Conservation (phyloP, 768 basidiomycete species). For the Boletus rex-veris region DNA sequence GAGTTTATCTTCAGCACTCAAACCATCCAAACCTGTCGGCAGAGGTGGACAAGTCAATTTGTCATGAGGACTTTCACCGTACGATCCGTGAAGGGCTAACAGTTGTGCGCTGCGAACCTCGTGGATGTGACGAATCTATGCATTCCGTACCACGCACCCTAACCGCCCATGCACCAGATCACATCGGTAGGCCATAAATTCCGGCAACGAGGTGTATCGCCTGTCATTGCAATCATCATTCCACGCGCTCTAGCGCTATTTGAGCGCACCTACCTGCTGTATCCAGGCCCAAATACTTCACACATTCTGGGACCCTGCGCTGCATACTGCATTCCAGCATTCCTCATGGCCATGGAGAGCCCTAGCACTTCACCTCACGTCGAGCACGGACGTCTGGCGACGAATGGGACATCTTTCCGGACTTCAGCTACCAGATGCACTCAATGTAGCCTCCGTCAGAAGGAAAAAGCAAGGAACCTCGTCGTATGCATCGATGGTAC, state of each 20-base stretch:
- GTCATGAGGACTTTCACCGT: background rate
- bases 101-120: background rate
- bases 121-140: constrained; percentile 3
- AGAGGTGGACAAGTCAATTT: background rate
- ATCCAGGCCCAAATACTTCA: background rate
- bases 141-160: constrained; percentile 3
- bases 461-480: constrained; percentile 17
- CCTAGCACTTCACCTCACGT: background rate
- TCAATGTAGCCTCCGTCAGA: constrained; percentile 12
- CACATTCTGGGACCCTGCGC: background rate
- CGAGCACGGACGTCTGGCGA: background rate
- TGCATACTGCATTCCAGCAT: background rate
- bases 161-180: background rate
- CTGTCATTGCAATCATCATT: background rate
- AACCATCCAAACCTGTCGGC: background rate
- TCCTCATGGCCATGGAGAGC: background rate
- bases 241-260: background rate
- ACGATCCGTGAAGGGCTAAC: background rate
- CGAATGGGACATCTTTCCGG: background rate
- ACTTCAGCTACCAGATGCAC: constrained; percentile 3
- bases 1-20: too few species aligned
- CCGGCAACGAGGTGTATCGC: background rate
- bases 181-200: background rate
- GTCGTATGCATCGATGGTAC: constrained; percentile 25
- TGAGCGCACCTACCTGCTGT: background rate